Percentiles rank a stretch among this genome's conserved stretches.
phyloP scores from a whole-genome alignment of 805 yeast species.

The Saturnispora serradocipensis region DNA sequence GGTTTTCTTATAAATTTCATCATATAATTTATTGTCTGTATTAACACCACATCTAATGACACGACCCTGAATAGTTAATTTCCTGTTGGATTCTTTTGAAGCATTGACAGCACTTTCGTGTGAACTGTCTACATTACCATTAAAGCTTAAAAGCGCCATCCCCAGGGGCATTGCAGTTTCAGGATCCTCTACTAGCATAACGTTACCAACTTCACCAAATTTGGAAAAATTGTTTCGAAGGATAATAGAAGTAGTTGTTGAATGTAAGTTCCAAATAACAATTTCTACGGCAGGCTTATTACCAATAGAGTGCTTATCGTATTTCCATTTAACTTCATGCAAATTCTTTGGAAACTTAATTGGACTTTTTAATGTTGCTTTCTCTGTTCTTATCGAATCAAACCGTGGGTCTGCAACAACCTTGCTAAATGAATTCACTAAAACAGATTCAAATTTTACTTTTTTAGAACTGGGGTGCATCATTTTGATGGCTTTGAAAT shows the following conservation, averaged over 20 bases:
- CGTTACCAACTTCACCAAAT: conserved; percentile 55
- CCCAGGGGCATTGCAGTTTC: conserved; percentile 73
- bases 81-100: conserved; percentile 30
- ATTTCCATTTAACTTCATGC: conserved; percentile 24
- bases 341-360: neutral
- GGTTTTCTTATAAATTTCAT: conserved; percentile 24
- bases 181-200: conserved; percentile 59
- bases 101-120: conserved; percentile 39
- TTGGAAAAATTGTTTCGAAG: conserved; percentile 45
- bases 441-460: neutral
- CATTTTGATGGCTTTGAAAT: neutral
- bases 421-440: neutral
- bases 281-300: conserved; percentile 64
- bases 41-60: conserved; percentile 46
- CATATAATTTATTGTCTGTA: conserved; percentile 31
- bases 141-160: conserved; percentile 53
- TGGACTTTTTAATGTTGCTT: neutral
- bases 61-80: conserved; percentile 42
- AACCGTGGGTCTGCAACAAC: conserved; percentile 2
- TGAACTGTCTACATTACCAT: conserved; percentile 44
- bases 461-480: neutral
- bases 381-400: neutral
- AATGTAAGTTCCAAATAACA: conserved; percentile 58
- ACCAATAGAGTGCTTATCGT: conserved; percentile 67
- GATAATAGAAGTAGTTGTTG: conserved; percentile 37